A percentile compares a stretch with the other conserved stretches of the same genome.
Evolutionary conservation across 768 basidiomycete genomes (phyloP).

Genomic region (Xerocomus spinulosus): DNA sequence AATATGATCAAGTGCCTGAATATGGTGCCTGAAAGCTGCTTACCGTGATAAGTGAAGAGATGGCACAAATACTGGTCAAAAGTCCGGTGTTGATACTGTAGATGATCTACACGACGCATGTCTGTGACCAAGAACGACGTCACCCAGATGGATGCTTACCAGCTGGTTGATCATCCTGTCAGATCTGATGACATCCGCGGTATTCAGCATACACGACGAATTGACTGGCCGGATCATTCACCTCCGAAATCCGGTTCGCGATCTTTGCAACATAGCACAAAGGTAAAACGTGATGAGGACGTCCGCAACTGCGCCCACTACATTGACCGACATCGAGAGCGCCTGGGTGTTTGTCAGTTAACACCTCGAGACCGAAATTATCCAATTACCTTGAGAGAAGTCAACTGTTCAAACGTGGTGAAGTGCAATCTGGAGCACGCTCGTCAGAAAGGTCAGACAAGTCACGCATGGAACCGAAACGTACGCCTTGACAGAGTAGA

Average conservation of each 20-base stretch:
- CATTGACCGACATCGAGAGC: constrained; percentile 54
- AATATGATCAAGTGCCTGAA: neutral
- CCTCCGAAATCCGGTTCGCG: constrained; percentile 53
- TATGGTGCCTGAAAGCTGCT: neutral
- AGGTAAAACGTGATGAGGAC: constrained; percentile 48
- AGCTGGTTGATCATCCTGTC: constrained; percentile 53
- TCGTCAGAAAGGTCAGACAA: neutral
- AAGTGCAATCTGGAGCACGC: constrained; percentile 35
- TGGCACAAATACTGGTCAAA: constrained; percentile 45
- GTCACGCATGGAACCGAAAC: constrained; percentile 12
- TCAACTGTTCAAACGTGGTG: constrained; percentile 44
- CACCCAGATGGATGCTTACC: constrained; percentile 7
- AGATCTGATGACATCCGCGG: constrained; percentile 30
- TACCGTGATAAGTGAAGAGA: constrained; percentile 55
- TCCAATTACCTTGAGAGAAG: constrained; percentile 39
- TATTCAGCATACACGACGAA: neutral
- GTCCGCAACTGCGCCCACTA: constrained; percentile 47
- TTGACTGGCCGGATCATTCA: neutral
- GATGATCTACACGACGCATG: constrained; percentile 34
- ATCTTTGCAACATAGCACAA: constrained; percentile 42
- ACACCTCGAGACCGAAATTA: neutral
- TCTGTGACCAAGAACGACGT: neutral
- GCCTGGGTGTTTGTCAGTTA: constrained; percentile 13
- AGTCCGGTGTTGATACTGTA: constrained; percentile 47
- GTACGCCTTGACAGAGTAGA: constrained; percentile 35